These are phyloP conservation scores for Pyricularia pennisetigena DNA, from an alignment of 2,329 filamentous ascomycete genomes.

Conservation along the genomic window DNA sequence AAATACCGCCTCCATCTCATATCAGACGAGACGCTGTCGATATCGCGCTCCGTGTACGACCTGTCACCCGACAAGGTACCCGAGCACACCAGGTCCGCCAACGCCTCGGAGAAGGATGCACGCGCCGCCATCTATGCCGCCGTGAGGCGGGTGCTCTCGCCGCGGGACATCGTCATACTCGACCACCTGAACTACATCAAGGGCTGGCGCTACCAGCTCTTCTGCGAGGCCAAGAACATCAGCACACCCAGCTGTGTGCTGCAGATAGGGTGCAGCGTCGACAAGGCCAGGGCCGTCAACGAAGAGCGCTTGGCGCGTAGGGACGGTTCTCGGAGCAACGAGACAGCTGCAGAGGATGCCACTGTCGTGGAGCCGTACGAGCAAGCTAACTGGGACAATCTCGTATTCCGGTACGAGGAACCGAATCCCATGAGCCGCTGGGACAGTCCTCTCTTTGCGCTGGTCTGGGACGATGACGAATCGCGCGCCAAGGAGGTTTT, in stretches of 20 bases:
- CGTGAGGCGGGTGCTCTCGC: slow-evolving; percentile 64
- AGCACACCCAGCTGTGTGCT: slow-evolving; percentile 68
- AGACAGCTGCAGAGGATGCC: neutral
- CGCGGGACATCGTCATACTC: slow-evolving; percentile 67
- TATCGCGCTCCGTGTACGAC: slow-evolving; percentile 63
- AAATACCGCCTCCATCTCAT: slow-evolving; percentile 63
- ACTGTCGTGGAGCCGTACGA: slow-evolving; percentile 34
- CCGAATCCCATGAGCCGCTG: slow-evolving; percentile 77
- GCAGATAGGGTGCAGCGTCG: slow-evolving; percentile 47
- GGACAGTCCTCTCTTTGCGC: slow-evolving; percentile 74
- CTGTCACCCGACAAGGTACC: slow-evolving; percentile 41
- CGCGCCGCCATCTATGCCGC: slow-evolving; percentile 67
- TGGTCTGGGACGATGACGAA: slow-evolving; percentile 65
- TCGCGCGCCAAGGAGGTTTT: slow-evolving; percentile 46
- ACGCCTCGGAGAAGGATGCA: slow-evolving; percentile 71
- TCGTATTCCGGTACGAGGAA: slow-evolving; percentile 77
- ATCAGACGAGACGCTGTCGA: slow-evolving; percentile 61
- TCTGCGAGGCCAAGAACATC: slow-evolving; percentile 74
- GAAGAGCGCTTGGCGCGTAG: slow-evolving; percentile 37
- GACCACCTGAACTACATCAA: slow-evolving; percentile 85
- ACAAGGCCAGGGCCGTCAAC: slow-evolving; percentile 49
- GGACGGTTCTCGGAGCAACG: neutral
- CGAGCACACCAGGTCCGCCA: slow-evolving; percentile 57
- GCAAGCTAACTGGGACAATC: slow-evolving; percentile 60
- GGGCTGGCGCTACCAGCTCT: slow-evolving; percentile 78